Evolutionary conservation across 495 filamentous ascomycete species (phyloP).

Genomic region (Parachaetomium inaequale): DNA sequence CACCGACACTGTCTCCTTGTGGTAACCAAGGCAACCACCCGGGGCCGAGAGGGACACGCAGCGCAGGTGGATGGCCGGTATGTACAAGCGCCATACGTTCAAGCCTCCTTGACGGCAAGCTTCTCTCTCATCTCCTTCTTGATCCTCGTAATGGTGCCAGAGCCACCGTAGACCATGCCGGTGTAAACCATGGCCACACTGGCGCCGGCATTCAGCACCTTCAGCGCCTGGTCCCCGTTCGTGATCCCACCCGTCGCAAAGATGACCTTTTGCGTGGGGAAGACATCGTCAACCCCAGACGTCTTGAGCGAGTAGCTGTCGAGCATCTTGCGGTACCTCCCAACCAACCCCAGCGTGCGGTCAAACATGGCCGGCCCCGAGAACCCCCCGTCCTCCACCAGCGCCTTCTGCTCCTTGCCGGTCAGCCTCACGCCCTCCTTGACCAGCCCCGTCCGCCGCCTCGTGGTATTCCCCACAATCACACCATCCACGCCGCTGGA

Average conservation of each 20-base stretch:
- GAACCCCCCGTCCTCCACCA: conserved; percentile 80
- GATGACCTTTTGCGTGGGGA: conserved; percentile 64
- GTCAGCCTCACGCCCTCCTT: conserved; percentile 61
- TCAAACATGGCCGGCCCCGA: conserved; percentile 86
- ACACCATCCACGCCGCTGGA: conserved; percentile 84
- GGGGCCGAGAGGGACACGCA: neutral
- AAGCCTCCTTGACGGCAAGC: conserved; percentile 18
- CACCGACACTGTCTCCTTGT: neutral
- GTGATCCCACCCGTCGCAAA: conserved; percentile 92
- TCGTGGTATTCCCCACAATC: conserved; percentile 98
- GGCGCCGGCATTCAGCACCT: conserved; percentile 78
- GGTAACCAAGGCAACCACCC: neutral
- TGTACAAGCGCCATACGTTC: neutral
- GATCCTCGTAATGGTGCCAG: conserved; percentile 79
- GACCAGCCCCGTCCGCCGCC: conserved; percentile 65
- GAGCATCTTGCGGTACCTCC: conserved; percentile 69
- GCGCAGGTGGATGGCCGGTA: neutral
- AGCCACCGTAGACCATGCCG: conserved; percentile 75
- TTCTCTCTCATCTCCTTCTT: conserved; percentile 76
- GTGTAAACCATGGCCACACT: conserved; percentile 84
- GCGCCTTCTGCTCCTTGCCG: conserved; percentile 58
- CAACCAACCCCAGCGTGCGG: conserved; percentile 69
- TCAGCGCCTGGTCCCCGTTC: conserved; percentile 73
- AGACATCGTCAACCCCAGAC: conserved; percentile 20
- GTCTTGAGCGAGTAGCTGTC: conserved; percentile 49